phyloP scores from a whole-genome alignment of 257 asterid species.

The Salvia rosmarinus region DNA sequence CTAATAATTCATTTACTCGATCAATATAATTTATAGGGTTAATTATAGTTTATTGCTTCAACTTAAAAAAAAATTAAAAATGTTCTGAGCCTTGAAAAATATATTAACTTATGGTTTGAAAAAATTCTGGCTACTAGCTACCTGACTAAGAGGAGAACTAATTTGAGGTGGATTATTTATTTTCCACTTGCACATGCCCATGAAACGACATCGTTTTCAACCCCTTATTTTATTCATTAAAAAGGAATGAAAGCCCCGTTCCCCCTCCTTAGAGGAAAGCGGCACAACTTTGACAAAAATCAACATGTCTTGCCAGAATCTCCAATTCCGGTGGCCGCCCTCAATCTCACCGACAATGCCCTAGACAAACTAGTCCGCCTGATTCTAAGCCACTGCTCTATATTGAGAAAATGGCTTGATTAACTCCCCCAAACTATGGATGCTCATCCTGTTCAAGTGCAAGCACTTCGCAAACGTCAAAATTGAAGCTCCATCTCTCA shows the following conservation, averaged over 20 bases:
- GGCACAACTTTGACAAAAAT: conserved; percentile 27
- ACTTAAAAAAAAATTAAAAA: too few relatives aligned
- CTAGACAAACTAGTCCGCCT: not conserved
- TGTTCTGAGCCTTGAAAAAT: too few relatives aligned
- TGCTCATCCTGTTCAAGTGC: conserved; percentile 38
- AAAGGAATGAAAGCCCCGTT: too few relatives aligned
- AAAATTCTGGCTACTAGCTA: too few relatives aligned
- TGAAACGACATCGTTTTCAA: too few relatives aligned
- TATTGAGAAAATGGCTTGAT: conserved; percentile 10
- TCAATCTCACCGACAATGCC: conserved; percentile 26
- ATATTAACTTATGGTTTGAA: too few relatives aligned
- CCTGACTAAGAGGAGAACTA: too few relatives aligned
- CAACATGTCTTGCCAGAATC: conserved; percentile 28
- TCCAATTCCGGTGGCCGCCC: conserved; percentile 34
- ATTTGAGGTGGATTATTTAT: too few relatives aligned
- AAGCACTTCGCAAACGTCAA: conserved; percentile 23
- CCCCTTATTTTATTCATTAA: too few relatives aligned
- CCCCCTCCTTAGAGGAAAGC: conserved; percentile 33
- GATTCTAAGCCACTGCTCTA: conserved; percentile 37
- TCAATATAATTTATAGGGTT: not conserved
- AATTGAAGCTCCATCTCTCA: conserved; percentile 38
- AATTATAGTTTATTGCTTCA: too few relatives aligned
- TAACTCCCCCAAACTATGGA: conserved; percentile 34
- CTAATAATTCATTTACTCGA: not conserved
- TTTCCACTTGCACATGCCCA: too few relatives aligned